Base-by-base conservation (phyloP, 192 early-diverging fungal genomes). In the Entomortierella chlamydospora region DNA sequence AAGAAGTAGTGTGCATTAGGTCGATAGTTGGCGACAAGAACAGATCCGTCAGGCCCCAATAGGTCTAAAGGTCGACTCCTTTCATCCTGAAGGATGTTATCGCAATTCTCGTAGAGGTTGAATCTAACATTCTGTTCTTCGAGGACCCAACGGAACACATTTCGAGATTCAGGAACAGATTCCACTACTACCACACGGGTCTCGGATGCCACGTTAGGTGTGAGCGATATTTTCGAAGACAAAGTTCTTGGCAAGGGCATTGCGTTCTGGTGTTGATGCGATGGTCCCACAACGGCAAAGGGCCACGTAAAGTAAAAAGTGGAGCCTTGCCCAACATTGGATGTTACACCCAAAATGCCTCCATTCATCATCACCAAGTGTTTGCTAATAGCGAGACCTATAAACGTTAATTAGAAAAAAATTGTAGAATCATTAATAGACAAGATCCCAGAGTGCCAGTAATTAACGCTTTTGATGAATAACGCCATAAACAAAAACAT, bases 351-450 rank as follows among this genome's bases (percentile, higher is more conserved):
- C 31, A 95, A 85, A 30, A 84, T 64, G 12, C 93, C 93, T 9
- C 90, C 91, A 53, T 91, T 87, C 61, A 93, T 85, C 81, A 86
- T 85, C 23, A 90, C 88, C 13, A 96, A 80, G 39, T 89, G 86
- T 71, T 91, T 90, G 43, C 88, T 91, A 43, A 96, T 96, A 39
- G 87, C 88, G 30, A 96, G 84, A 0, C 94, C 93, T 51, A 91
- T 73, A n/a, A n/a, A n/a, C n/a, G n/a, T n/a, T n/a, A n/a, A n/a
- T n/a, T n/a, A n/a, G n/a, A n/a, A n/a, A n/a, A n/a, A n/a, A n/a
- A n/a, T n/a, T n/a, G n/a, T n/a, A n/a, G n/a, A n/a, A n/a, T n/a
- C n/a, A n/a, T n/a, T n/a, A n/a, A n/a, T n/a, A n/a, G n/a, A n/a
- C n/a, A n/a, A n/a, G n/a, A n/a, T n/a, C n/a, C n/a, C n/a, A n/a